Evolutionary conservation across 1,284 basidiomycete species (phyloP).

Genomic region (Ustilago vetiveriae): DNA sequence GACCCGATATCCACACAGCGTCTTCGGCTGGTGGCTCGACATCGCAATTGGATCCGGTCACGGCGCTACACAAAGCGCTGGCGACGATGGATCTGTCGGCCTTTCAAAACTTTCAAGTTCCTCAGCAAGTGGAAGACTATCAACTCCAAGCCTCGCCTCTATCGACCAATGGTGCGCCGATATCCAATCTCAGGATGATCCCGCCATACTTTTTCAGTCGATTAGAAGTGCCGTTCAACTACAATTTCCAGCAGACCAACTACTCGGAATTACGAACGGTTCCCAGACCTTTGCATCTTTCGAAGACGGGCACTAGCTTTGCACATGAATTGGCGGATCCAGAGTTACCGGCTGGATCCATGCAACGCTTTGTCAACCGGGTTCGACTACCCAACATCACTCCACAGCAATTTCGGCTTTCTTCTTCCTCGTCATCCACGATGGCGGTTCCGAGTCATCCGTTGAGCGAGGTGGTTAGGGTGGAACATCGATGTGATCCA

Average conservation of each 20-base stretch:
- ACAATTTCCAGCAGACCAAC: conserved; percentile 51
- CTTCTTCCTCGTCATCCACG: conserved; percentile 15
- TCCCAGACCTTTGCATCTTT: conserved; percentile 4
- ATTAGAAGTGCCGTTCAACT: conserved; percentile 53
- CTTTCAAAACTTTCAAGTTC: conserved; percentile 38
- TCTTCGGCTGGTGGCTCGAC: neutral
- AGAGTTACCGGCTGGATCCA: neutral
- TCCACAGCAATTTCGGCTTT: conserved; percentile 39
- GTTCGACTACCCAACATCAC: conserved; percentile 41
- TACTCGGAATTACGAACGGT: conserved; percentile 47
- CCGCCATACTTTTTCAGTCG: conserved; percentile 62
- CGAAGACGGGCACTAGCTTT: neutral
- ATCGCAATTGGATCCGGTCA: conserved; percentile 23
- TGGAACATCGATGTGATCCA: conserved; percentile 31
- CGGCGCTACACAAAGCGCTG: conserved; percentile 48
- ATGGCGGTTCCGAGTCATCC: conserved; percentile 22
- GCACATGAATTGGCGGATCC: conserved; percentile 5
- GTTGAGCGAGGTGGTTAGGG: conserved; percentile 21
- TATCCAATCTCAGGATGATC: conserved; percentile 53
- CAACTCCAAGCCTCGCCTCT: neutral
- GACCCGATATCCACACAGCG: conserved; percentile 34
- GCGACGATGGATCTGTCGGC: conserved; percentile 53
- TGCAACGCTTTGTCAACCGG: conserved; percentile 42
- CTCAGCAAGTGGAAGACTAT: conserved; percentile 50
- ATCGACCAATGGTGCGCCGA: neutral